Conservation (phyloP, 2,329 filamentous ascomycete genomes). For the Daldinia eschscholtzii region DNA sequence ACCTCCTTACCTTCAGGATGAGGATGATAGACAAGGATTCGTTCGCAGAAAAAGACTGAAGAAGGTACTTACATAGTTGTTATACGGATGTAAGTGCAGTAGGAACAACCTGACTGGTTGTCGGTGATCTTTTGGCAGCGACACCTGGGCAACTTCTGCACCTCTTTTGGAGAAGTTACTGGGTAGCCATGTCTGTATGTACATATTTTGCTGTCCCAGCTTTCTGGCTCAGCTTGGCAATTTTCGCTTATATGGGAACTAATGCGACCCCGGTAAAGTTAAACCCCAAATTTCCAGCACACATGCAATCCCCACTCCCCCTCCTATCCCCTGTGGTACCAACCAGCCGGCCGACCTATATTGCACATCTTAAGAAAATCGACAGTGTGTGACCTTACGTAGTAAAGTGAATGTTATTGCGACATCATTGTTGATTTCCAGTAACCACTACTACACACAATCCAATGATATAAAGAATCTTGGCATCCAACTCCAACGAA, state of each 20-base stretch:
- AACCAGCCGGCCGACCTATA: conserved; percentile 47
- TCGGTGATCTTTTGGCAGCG: not conserved
- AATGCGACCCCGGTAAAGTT: conserved; percentile 47
- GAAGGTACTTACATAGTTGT: not conserved
- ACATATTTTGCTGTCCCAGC: conserved; percentile 37
- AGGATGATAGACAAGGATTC: not conserved
- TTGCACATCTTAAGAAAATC: conserved; percentile 53
- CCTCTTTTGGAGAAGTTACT: not conserved
- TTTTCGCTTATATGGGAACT: conserved; percentile 48
- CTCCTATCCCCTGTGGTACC: conserved; percentile 38
- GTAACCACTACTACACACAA: conserved; percentile 32
- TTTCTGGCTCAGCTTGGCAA: conserved; percentile 46
- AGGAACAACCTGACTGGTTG: conserved; percentile 3
- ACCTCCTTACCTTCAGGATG: not conserved
- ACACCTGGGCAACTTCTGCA: conserved; percentile 5
- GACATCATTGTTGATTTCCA: conserved; percentile 42
- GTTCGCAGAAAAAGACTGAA: not conserved
- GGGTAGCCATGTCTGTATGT: not conserved
- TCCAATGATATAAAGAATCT: conserved; percentile 28
- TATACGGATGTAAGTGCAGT: not conserved
- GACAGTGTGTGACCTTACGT: conserved; percentile 34
- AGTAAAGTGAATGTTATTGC: conserved; percentile 36
- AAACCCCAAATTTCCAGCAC: conserved; percentile 44
- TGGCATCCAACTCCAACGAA: conserved; percentile 7
- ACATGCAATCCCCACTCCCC: conserved; percentile 24